Evolutionary conservation across 306 rosid genomes (phyloP), one percentile per base, ranked within the genome.

Genomic region (Cercis canadensis): DNA sequence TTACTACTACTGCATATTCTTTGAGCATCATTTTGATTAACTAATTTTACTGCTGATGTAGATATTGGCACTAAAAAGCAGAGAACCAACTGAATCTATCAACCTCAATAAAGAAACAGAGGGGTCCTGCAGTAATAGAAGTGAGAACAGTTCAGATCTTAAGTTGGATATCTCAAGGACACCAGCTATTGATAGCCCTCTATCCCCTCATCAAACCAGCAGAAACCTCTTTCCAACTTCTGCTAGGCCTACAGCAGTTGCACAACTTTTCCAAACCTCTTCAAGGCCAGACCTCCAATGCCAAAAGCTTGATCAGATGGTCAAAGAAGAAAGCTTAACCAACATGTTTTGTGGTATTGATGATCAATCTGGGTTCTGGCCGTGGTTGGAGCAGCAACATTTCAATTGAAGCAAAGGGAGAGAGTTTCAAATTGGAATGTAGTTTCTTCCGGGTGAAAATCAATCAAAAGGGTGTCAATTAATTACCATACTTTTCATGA

Each of bases 51-150:
- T 69, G 39, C 18, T 52, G 29, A 0, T 70, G 50, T 84, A 95
- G 99, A 87, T 95, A 83, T 47, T 85, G 96, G 89, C 89, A 78
- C 77, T 95, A 78, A 95, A 95, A 82, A 89, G 55, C 79, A 89
- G 96, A 86, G 99, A 95, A 21, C 96, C 99, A 78, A 88, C 92
- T 11, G 99, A 91, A 78, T 91, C 97, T 0, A 95, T 95, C 58
- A 95, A 95, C 68, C 96, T 95, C 12, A 95, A 95, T 65, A 95
- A 95, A 74, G 99, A 95, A 83, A 95, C 99, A 75, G 99, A 95
- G 80, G 99, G 99, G 13, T 95, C 96, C 14, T 71, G 92, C 93
- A 95, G 99, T 81, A 95, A 95, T 40, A 83, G 97, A 83, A 95
- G 99, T 74, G 99, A 95, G 55, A 92, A 92, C 77, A 95, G 97